phyloP scores from a whole-genome alignment of 495 filamentous ascomycete genomes.

The Terfezia claveryi region DNA sequence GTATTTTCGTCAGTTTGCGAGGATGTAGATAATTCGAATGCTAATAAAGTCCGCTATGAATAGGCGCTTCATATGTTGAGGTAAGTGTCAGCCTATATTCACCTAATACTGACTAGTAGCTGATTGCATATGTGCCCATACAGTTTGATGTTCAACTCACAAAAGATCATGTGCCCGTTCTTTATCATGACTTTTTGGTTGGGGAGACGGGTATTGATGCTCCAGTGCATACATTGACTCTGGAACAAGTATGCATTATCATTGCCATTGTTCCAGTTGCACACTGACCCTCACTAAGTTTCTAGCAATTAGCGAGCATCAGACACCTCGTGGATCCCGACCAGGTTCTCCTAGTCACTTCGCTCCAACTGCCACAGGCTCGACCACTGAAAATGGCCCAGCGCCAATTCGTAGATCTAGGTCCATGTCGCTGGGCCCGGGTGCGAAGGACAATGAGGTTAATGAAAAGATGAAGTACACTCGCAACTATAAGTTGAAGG shows the following conservation, averaged over 20 bases:
- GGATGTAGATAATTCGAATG: no score
- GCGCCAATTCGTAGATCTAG: conserved; percentile 19
- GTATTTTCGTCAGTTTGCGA: conserved; percentile 17
- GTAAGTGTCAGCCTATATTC: neutral
- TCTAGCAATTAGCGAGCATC: conserved; percentile 25
- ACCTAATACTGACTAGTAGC: neutral
- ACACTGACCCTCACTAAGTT: conserved; percentile 6
- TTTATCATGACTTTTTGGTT: conserved; percentile 97
- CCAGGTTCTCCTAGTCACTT: conserved; percentile 28
- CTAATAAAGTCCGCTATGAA: neutral
- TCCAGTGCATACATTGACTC: conserved; percentile 78
- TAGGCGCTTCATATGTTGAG: conserved; percentile 15
- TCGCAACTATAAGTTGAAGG: conserved; percentile 62
- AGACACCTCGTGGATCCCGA: conserved; percentile 24
- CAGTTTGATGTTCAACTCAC: conserved; percentile 70
- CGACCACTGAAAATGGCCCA: neutral
- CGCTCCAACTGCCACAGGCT: conserved; percentile 1
- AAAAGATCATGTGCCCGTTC: conserved; percentile 94
- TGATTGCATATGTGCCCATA: neutral
- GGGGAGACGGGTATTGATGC: conserved; percentile 97
- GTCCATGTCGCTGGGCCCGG: conserved; percentile 30
- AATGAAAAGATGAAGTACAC: conserved; percentile 94
- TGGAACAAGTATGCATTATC: conserved; percentile 40
- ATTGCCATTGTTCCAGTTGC: neutral
- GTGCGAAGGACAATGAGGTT: conserved; percentile 34